Conservation (phyloP, 2,329 filamentous ascomycete species). For the Allantophomopsis cytisporea region DNA sequence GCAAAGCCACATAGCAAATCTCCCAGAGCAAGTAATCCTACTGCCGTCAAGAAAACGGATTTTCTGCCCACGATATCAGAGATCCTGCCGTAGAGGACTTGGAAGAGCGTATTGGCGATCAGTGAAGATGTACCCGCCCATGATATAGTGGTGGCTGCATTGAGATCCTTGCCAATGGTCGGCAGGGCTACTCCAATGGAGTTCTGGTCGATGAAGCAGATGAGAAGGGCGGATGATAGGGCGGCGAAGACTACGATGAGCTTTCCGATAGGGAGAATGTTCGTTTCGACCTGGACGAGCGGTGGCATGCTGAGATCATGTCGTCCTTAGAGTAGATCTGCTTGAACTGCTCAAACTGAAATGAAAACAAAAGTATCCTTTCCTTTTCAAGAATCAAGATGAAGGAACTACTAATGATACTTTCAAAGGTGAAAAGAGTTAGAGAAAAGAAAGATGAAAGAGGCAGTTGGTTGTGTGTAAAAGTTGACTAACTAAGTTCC, state of each 20-base stretch:
- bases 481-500: too few relatives aligned
- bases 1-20: conserved; percentile 46
- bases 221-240: conserved; percentile 35
- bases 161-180: conserved; percentile 31
- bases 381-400: too few relatives aligned
- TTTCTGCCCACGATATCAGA: conserved; percentile 50
- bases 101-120: conserved; percentile 46
- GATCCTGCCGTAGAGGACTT: conserved; percentile 48
- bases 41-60: conserved; percentile 36
- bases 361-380: too few relatives aligned
- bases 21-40: conserved; percentile 36
- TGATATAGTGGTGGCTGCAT: conserved; percentile 31
- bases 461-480: too few relatives aligned
- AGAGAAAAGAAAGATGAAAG: too few relatives aligned
- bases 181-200: conserved; percentile 28
- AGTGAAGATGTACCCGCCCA: conserved; percentile 39
- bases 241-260: conserved; percentile 35
- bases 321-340: too few relatives aligned
- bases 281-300: conserved; percentile 31
- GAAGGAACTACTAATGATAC: too few relatives aligned
- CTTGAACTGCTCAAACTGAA: too few relatives aligned
- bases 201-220: conserved; percentile 29
- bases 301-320: not conserved
- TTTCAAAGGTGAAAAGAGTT: too few relatives aligned
- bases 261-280: conserved; percentile 36